Evolutionary conservation across 768 basidiomycete species (phyloP).

Genomic region (Udeniomyces megalosporus): DNA sequence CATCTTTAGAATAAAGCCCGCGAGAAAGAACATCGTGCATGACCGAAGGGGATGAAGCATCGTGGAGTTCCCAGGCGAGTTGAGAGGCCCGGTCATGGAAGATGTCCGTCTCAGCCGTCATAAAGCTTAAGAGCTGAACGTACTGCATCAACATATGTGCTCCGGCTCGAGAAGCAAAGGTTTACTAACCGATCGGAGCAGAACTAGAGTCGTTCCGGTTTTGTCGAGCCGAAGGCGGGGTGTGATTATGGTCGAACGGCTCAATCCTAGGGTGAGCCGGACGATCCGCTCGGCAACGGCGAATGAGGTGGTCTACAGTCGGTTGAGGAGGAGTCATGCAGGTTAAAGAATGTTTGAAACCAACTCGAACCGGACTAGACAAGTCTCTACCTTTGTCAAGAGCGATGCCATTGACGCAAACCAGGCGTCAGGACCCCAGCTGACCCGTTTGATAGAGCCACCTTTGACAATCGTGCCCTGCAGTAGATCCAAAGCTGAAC

Average conservation of each 20-base stretch:
- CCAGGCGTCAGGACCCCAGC: constrained; percentile 56
- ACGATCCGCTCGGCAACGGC: constrained; percentile 49
- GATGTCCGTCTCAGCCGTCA: constrained; percentile 36
- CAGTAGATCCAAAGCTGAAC: too few species aligned
- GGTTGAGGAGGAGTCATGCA: not conserved
- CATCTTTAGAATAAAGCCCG: constrained; percentile 45
- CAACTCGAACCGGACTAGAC: not conserved
- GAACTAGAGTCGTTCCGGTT: constrained; percentile 32
- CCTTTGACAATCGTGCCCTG: too few species aligned
- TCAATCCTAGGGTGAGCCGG: constrained; percentile 41
- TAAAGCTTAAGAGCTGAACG: constrained; percentile 51
- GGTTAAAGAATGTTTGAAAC: not conserved
- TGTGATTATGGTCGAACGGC: constrained; percentile 37
- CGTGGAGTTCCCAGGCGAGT: constrained; percentile 65
- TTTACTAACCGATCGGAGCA: constrained; percentile 1
- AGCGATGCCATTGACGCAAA: constrained; percentile 39
- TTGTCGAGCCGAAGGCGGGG: constrained; percentile 44
- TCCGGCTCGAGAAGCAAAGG: too few species aligned
- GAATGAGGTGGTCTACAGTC: constrained; percentile 57
- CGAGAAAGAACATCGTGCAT: constrained; percentile 68
- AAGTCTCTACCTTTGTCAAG: constrained; percentile 39
- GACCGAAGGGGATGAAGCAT: constrained; percentile 39
- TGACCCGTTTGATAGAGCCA: too few species aligned
- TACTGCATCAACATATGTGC: not conserved
- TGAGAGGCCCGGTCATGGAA: constrained; percentile 71